These are phyloP conservation scores for Stereocaulon alpinum DNA, from an alignment of 495 filamentous ascomycete species.

Conservation along the genomic window DNA sequence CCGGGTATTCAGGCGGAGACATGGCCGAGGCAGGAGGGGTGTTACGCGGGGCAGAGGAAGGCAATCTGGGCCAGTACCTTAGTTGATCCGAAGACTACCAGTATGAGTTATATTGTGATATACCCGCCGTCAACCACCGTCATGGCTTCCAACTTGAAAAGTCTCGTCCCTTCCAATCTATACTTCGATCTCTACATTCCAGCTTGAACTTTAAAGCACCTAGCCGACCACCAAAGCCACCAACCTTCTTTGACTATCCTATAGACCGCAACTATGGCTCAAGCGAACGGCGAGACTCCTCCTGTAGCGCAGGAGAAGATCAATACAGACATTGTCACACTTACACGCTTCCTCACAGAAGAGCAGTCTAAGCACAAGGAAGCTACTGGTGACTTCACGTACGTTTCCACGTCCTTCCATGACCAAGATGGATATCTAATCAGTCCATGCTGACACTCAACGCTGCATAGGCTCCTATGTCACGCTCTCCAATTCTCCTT, in stretches of 20 bases:
- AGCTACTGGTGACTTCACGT: slow-evolving; percentile 98
- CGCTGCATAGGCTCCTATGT: slow-evolving; percentile 62
- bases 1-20: not conserved
- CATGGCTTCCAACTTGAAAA: not conserved
- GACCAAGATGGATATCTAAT: not conserved
- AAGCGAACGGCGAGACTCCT: slow-evolving; percentile 26
- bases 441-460: not conserved
- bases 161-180: not conserved
- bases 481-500: slow-evolving; percentile 98
- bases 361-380: slow-evolving; percentile 88
- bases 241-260: not conserved
- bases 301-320: slow-evolving; percentile 57
- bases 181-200: not conserved
- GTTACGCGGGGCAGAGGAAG: slow-evolving; percentile 5
- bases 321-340: slow-evolving; percentile 91
- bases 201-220: not conserved
- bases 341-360: slow-evolving; percentile 91
- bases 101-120: slow-evolving; percentile 1
- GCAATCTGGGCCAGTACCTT: not conserved
- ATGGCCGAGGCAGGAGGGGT: slow-evolving; percentile 5
- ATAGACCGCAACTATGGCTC: slow-evolving; percentile 7
- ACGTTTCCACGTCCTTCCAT: slow-evolving; percentile 26
- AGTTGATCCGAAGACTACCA: slow-evolving; percentile 9
- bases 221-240: not conserved
- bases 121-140: not conserved